These are phyloP conservation scores for Gautieria morchelliformis DNA, from an alignment of 768 basidiomycete genomes.

Conservation along the genomic window DNA sequence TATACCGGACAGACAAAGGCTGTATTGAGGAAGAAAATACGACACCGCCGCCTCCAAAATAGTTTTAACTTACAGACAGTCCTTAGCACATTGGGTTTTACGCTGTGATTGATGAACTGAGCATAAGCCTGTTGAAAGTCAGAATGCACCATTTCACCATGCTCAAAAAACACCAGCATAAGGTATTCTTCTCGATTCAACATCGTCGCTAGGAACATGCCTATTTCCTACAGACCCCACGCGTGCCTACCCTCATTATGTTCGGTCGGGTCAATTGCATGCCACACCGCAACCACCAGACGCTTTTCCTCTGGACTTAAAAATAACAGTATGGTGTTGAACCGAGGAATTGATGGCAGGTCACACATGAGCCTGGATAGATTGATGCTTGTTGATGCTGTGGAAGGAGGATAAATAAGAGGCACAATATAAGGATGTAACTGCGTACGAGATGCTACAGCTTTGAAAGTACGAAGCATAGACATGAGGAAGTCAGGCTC, in stretches of 20 bases:
- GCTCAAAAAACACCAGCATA: not conserved
- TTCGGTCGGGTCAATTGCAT: not conserved
- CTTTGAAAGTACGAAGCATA: slow-evolving; percentile 41
- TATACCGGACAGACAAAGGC: no score
- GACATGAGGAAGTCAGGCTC: slow-evolving; percentile 55
- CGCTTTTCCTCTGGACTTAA: slow-evolving; percentile 46
- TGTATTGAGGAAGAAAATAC: no score
- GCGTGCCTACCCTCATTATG: not conserved
- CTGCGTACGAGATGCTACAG: not conserved
- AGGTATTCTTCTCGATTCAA: not conserved
- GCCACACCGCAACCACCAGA: not conserved
- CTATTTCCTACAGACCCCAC: not conserved
- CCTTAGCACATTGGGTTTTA: no score
- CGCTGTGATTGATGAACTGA: no score
- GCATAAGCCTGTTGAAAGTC: no score
- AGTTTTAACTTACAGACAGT: no score
- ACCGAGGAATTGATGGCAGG: slow-evolving; percentile 49
- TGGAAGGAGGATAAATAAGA: slow-evolving; percentile 16
- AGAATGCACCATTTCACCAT: no score
- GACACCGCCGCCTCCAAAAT: no score
- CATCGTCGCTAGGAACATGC: not conserved
- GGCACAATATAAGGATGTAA: not conserved
- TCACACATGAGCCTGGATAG: slow-evolving; percentile 41
- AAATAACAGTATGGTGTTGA: slow-evolving; percentile 54
- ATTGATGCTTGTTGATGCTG: not conserved